Evolutionary conservation across 306 rosid genomes (phyloP).

Genomic region (Quillaja saponaria): DNA sequence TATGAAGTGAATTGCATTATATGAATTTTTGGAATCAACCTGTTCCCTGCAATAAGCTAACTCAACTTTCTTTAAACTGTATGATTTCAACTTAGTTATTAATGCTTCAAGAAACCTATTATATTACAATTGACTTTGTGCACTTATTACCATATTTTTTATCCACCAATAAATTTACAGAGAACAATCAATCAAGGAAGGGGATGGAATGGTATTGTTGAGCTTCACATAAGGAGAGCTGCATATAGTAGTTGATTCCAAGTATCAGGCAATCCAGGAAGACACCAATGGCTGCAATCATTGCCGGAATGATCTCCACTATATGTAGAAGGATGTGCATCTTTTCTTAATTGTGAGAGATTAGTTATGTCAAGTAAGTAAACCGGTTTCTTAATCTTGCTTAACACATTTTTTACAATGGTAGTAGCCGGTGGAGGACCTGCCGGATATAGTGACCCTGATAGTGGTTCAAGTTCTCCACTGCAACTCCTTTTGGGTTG

Average conservation of each 20-base stretch:
- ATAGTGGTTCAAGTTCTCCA: slow-evolving; percentile 68
- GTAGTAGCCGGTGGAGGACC: slow-evolving; percentile 75
- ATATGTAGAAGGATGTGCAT: slow-evolving; percentile 85
- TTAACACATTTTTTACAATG: slow-evolving; percentile 60
- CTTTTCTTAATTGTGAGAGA: slow-evolving; percentile 84
- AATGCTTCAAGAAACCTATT: slow-evolving; percentile 35
- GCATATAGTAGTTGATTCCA: slow-evolving; percentile 95
- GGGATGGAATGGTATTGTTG: slow-evolving; percentile 12
- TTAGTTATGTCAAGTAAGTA: slow-evolving; percentile 82
- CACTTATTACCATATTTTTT: slow-evolving; percentile 32
- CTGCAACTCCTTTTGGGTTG: slow-evolving; percentile 64
- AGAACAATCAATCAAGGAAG: slow-evolving; percentile 35
- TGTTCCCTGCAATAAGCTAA: too few relatives aligned
- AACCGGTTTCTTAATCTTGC: slow-evolving; percentile 59
- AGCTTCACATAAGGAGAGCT: slow-evolving; percentile 50
- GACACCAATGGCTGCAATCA: slow-evolving; percentile 98
- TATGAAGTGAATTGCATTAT: too few relatives aligned
- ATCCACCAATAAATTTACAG: slow-evolving; percentile 21
- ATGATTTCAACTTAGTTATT: slow-evolving; percentile 16
- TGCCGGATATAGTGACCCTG: slow-evolving; percentile 76
- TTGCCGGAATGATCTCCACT: slow-evolving; percentile 61
- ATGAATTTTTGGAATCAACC: too few relatives aligned
- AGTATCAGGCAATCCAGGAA: slow-evolving; percentile 93
- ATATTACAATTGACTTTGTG: slow-evolving; percentile 43
- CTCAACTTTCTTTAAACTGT: slow-evolving; percentile 11